Evolutionary conservation across 2,329 filamentous ascomycete species (phyloP).

Genomic region (Paracoccidioides lutzii): DNA sequence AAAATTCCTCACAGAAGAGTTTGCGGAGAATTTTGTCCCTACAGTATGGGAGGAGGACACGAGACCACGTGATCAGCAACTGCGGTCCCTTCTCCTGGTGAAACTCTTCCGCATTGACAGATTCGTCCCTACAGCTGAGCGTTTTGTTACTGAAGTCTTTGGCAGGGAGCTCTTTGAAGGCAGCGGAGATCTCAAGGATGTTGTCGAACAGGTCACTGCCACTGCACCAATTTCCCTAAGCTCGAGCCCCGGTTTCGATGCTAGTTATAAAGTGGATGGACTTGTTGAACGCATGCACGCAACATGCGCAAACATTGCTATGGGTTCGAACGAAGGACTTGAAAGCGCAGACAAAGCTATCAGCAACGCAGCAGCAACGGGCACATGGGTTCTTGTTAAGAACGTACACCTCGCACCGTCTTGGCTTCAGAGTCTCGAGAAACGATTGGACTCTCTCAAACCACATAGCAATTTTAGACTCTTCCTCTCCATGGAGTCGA

Average conservation of each 20-base stretch:
- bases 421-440: slow-evolving; percentile 95
- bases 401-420: slow-evolving; percentile 94
- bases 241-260: slow-evolving; percentile 93
- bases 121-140: slow-evolving; percentile 83
- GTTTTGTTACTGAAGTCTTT: slow-evolving; percentile 79
- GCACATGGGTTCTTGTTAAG: slow-evolving; percentile 95
- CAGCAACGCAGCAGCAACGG: slow-evolving; percentile 76
- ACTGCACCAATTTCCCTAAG: slow-evolving; percentile 80
- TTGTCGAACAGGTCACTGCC: slow-evolving; percentile 71
- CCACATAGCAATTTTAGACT: slow-evolving; percentile 85
- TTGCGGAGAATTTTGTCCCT: slow-evolving; percentile 75
- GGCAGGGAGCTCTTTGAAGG: slow-evolving; percentile 70
- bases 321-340: slow-evolving; percentile 93
- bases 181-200: slow-evolving; percentile 71
- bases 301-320: slow-evolving; percentile 90
- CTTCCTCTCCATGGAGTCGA: slow-evolving; percentile 97
- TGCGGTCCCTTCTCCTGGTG: slow-evolving; percentile 75
- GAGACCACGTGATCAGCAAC: slow-evolving; percentile 57
- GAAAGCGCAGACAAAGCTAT: slow-evolving; percentile 92
- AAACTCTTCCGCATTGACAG: slow-evolving; percentile 93
- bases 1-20: slow-evolving; percentile 69
- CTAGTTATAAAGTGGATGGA: slow-evolving; percentile 96
- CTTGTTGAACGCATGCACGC: slow-evolving; percentile 73
- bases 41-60: slow-evolving; percentile 55
- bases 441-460: slow-evolving; percentile 89